phyloP scores from a whole-genome alignment of 192 early-diverging fungal species.

The Podila minutissima region DNA sequence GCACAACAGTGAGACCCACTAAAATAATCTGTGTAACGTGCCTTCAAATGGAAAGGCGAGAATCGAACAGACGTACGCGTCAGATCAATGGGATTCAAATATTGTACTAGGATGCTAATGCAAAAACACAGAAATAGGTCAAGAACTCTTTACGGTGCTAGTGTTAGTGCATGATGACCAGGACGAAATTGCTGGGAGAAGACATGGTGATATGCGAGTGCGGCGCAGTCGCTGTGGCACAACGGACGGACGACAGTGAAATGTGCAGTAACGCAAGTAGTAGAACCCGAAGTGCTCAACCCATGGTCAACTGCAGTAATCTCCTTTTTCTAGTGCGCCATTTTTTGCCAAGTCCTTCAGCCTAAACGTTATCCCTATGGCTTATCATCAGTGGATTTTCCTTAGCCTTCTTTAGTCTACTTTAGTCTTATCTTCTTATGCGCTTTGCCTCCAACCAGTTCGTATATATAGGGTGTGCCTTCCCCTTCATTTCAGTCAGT shows the following conservation, averaged over 20 bases:
- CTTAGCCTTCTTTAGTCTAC: not conserved
- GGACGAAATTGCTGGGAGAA: not conserved
- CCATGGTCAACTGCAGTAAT: conserved; percentile 12
- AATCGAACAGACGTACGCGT: too few relatives aligned
- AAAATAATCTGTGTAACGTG: too few relatives aligned
- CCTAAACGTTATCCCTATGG: not conserved
- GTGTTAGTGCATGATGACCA: too few relatives aligned
- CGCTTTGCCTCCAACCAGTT: conserved; percentile 11
- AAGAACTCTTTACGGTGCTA: too few relatives aligned
- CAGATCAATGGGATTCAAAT: too few relatives aligned
- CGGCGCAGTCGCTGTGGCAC: conserved; percentile 15
- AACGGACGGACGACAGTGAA: conserved; percentile 8
- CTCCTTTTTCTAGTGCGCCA: conserved; percentile 10
- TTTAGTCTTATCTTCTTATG: not conserved
- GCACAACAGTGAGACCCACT: too few relatives aligned
- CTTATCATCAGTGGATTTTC: conserved; percentile 6
- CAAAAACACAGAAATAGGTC: too few relatives aligned
- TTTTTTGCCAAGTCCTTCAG: conserved; percentile 10
- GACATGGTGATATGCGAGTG: not conserved
- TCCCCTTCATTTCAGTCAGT: conserved; percentile 14
- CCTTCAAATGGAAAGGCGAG: too few relatives aligned
- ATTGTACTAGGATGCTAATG: too few relatives aligned
- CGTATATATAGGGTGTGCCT: conserved; percentile 15
- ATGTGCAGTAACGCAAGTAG: conserved; percentile 7
- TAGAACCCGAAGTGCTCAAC: conserved; percentile 16